These are phyloP conservation scores for Pseudogymnoascus sp. DNA, from an alignment of 2,329 filamentous ascomycete genomes.

Conservation along the genomic window DNA sequence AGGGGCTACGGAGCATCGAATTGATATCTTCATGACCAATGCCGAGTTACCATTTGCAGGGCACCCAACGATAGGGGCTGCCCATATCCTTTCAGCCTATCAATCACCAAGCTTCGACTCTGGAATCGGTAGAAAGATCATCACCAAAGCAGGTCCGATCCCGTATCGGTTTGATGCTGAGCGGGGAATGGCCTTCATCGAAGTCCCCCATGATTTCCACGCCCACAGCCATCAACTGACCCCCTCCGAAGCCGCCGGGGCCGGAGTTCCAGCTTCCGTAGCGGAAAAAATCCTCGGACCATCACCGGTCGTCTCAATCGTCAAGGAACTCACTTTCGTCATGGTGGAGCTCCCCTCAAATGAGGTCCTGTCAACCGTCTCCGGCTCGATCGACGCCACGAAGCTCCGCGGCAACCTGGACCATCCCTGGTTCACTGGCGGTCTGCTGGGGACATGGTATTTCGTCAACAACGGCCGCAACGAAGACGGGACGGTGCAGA, in stretches of 20 bases:
- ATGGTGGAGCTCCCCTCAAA: conserved; percentile 54
- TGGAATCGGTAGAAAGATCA: conserved; percentile 30
- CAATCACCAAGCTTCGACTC: conserved; percentile 19
- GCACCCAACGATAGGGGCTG: conserved; percentile 52
- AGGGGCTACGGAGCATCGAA: conserved; percentile 32
- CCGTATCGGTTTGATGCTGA: conserved; percentile 31
- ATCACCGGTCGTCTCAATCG: conserved; percentile 48
- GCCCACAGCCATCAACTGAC: conserved; percentile 42
- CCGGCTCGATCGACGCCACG: conserved; percentile 36
- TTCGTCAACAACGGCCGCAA: conserved; percentile 23
- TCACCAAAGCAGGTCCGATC: conserved; percentile 52
- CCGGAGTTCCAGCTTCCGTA: conserved; percentile 3
- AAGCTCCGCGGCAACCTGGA: conserved; percentile 29
- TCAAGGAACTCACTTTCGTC: conserved; percentile 68
- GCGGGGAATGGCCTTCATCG: conserved; percentile 47
- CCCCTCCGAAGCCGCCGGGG: conserved; percentile 24
- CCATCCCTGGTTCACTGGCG: neutral
- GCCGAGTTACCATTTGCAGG: conserved; percentile 54
- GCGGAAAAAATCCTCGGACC: conserved; percentile 36
- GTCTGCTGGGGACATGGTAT: neutral
- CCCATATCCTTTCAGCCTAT: conserved; percentile 38
- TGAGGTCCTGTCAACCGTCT: conserved; percentile 33
- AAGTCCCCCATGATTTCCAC: conserved; percentile 60
- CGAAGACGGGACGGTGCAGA: conserved; percentile 21
- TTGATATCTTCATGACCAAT: conserved; percentile 52